Evolutionary conservation across 345 rosid species (phyloP).

Genomic region (Litchi chinensis): DNA sequence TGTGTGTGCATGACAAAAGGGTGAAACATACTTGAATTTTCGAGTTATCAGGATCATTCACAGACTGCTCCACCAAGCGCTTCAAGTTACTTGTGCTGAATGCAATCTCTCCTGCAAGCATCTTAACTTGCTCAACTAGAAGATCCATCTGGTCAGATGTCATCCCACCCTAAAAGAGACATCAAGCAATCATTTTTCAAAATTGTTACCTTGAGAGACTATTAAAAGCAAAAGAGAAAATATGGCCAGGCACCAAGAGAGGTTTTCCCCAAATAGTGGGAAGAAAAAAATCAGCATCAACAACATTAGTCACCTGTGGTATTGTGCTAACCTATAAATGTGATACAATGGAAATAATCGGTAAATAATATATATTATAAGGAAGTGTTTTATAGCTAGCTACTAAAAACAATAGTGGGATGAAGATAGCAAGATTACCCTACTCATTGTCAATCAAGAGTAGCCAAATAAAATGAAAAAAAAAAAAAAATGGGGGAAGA

Average conservation of each 20-base stretch:
- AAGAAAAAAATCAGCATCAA: neutral
- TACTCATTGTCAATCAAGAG: neutral
- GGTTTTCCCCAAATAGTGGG: neutral
- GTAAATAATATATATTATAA: neutral
- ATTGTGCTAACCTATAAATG: neutral
- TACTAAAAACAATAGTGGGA: neutral
- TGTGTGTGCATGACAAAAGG: constrained; percentile 2
- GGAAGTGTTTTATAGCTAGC: neutral
- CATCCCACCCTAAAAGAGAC: constrained; percentile 59
- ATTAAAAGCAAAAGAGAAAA: neutral
- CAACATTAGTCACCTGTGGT: neutral
- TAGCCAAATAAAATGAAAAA: neutral
- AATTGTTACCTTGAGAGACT: neutral
- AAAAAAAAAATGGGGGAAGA: neutral
- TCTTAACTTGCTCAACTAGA: constrained; percentile 95
- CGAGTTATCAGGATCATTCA: constrained; percentile 81
- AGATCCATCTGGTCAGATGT: constrained; percentile 96
- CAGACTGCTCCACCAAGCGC: constrained; percentile 90
- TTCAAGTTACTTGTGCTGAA: constrained; percentile 91
- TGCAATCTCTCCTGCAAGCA: constrained; percentile 99
- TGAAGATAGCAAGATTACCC: too few relatives aligned
- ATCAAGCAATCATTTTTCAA: neutral
- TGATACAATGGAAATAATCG: neutral
- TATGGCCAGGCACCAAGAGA: neutral
- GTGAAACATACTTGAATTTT: constrained; percentile 61